Conservation (phyloP, 208 protist genomes). For the Trypanosomatidae sp. region DNA sequence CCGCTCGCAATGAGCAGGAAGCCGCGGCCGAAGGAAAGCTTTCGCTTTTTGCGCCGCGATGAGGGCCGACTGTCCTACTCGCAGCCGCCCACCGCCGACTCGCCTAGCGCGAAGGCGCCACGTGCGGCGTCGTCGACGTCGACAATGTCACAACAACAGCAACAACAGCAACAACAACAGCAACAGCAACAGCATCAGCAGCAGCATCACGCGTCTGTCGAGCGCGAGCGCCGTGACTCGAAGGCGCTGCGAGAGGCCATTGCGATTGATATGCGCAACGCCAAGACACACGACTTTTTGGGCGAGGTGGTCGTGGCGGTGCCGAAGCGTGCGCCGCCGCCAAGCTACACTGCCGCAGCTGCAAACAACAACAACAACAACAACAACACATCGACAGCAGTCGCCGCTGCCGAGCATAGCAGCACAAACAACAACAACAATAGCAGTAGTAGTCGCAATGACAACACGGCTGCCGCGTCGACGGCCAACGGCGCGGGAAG, state of each 20-base stretch:
- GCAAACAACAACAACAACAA: constrained; percentile 2
- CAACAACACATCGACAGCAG: constrained; percentile 5
- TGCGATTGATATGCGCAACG: constrained; percentile 73
- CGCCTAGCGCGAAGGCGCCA: constrained; percentile 4
- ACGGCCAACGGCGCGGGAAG: too few species aligned
- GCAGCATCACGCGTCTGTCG: neutral
- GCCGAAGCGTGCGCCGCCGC: constrained; percentile 55
- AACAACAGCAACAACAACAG: neutral
- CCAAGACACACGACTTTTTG: constrained; percentile 58
- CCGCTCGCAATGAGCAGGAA: too few species aligned
- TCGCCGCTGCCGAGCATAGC: neutral
- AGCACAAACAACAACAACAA: neutral
- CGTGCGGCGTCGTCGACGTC: constrained; percentile 6
- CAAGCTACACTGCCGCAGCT: constrained; percentile 8
- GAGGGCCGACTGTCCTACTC: constrained; percentile 75
- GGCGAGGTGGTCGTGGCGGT: constrained; percentile 71
- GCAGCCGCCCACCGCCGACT: constrained; percentile 5
- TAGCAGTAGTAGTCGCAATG: too few species aligned
- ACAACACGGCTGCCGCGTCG: too few species aligned
- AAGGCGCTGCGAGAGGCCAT: constrained; percentile 68
- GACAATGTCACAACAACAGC: constrained; percentile 1
- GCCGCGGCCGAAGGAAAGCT: too few species aligned
- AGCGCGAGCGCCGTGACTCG: constrained; percentile 43
- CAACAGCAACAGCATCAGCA: neutral
- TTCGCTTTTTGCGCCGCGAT: constrained; percentile 75